phyloP scores from a whole-genome alignment of 2,329 filamentous ascomycete genomes.

The Colletotrichum orbiculare region DNA sequence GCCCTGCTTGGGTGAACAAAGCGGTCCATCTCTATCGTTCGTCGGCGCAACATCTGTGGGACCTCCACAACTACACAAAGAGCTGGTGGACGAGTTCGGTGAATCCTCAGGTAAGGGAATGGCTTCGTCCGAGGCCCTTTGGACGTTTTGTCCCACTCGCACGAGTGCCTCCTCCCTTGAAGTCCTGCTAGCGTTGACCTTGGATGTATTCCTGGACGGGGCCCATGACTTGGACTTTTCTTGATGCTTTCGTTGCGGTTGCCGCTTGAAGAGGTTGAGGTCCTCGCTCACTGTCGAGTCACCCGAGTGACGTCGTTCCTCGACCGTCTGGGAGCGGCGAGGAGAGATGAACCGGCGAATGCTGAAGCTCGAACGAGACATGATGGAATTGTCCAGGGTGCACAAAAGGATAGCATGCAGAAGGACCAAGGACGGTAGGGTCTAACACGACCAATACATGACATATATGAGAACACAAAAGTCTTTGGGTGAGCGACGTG shows the following conservation, averaged over 20 bases:
- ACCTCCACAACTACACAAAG: slow-evolving; percentile 57
- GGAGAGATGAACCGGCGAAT: slow-evolving; percentile 57
- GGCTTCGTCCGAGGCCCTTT: slow-evolving; percentile 50
- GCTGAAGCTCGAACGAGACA: slow-evolving; percentile 55
- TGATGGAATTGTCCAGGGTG: slow-evolving; percentile 38
- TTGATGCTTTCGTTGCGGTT: slow-evolving; percentile 26
- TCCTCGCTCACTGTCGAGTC: slow-evolving; percentile 34
- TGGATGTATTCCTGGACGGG: slow-evolving; percentile 4
- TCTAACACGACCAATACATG: slow-evolving; percentile 39
- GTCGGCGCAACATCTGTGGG: slow-evolving; percentile 42
- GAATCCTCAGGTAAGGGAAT: slow-evolving; percentile 52
- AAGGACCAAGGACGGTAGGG: slow-evolving; percentile 37
- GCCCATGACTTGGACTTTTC: slow-evolving; percentile 21
- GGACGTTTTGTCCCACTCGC: slow-evolving; percentile 51
- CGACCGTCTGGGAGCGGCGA: slow-evolving; percentile 39
- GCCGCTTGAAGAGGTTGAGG: slow-evolving; percentile 33
- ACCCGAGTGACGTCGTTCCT: slow-evolving; percentile 19
- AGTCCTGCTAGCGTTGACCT: slow-evolving; percentile 8
- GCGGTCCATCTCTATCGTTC: slow-evolving; percentile 44
- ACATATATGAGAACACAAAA: slow-evolving; percentile 38
- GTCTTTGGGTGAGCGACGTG: slow-evolving; percentile 21
- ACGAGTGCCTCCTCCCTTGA: slow-evolving; percentile 46
- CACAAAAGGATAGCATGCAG: slow-evolving; percentile 23
- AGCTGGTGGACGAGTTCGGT: slow-evolving; percentile 55
- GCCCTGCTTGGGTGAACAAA: slow-evolving; percentile 44